Evolutionary conservation across 2,329 filamentous ascomycete species (phyloP), one percentile per base, ranked within the genome.

Genomic region (Helotiales sp.): DNA sequence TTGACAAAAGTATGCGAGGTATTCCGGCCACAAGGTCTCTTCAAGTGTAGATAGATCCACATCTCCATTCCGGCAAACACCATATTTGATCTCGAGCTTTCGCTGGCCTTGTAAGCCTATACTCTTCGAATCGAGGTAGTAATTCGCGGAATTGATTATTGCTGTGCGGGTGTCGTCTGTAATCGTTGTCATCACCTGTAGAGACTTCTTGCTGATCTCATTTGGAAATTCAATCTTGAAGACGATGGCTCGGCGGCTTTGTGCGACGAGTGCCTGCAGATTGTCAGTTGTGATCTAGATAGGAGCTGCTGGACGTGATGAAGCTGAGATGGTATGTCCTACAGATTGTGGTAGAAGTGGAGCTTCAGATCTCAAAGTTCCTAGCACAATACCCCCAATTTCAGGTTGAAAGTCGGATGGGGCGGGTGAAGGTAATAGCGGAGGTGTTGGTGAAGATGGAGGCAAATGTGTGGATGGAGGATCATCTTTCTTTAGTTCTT

Each of bases 1-100:
- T 37, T 64, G 58, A 59, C 62, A 24, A 61, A 69, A 63, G 54
- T 71, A 71, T 20, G 61, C 61, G 13, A 69, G 55, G 47, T 65
- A 67, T 57, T 69, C 61, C 28, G 61, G 58, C 69, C 69, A 71
- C 49, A 17, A 45, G 32, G 7, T 64, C 17, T 67, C 61, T 28
- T 69, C 64, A 58, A 70, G 34, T 40, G 60, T 37, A 58, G 66
- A 67, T n/a, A 70, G 34, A 50, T 69, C 66, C 15, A 69, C 37
- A 57, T 65, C 24, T 54, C 69, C 66, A 61, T 67, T 64, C 58
- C 58, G 69, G 34, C 66, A 61, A 65, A 34, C 32, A 63, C 64
- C 66, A 20, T 37, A 61, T 47, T 61, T 65, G 45, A 70, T 67
- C 58, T 63, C 62, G 45, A 69, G 3, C 40, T 43, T 61, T 45